Evolutionary conservation across 108 stramenopile species (phyloP), one percentile per base, ranked within the genome.

Genomic region (Nitzschia inconspicua): DNA sequence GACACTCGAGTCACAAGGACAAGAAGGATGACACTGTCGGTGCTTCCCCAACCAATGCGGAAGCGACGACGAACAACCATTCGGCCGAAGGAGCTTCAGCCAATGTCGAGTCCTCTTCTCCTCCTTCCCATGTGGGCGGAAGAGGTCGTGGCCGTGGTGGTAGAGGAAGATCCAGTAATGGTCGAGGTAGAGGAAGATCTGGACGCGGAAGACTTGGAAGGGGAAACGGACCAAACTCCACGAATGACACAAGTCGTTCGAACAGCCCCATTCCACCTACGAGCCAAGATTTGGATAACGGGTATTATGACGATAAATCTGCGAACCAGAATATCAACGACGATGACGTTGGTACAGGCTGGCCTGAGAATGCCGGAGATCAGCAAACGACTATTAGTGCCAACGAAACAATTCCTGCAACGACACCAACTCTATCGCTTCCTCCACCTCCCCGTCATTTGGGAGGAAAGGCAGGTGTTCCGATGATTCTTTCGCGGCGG

Each of bases 401-500:
- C 3, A n/a, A 42, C 44, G 13, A 57, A 11, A 22, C 19, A 4
- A 57, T 24, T 16, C 44, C 19, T 0, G 39, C 14, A 30, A 47
- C 34, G 39, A 16, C 23, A 19, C 20, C 53, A 7, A 14, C 47
- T 2, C 11, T 56, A 14, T 48, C 23, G 16, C 35, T 63, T 5
- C 46, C 74, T 16, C 20, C 55, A 30, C 56, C 66, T 20, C 56
- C 54, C 7, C 49, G 52, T 29, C 23, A 37, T 27, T 41, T 46
- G 1, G 37, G 49, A 8, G 44, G 50, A 7, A 46, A 30, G 11
- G 40, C 3, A 35, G 58, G 61, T 14, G 64, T 70, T 6, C 78
- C 73, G 8, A 58, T 70, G 27, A 66, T 67, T 47, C 61, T 70
- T 5, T 63, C 68, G 0, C 28, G 68, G 18, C 55, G 47, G 49